phyloP scores from a whole-genome alignment of 1,284 basidiomycete species.

The Marasmius sp. region DNA sequence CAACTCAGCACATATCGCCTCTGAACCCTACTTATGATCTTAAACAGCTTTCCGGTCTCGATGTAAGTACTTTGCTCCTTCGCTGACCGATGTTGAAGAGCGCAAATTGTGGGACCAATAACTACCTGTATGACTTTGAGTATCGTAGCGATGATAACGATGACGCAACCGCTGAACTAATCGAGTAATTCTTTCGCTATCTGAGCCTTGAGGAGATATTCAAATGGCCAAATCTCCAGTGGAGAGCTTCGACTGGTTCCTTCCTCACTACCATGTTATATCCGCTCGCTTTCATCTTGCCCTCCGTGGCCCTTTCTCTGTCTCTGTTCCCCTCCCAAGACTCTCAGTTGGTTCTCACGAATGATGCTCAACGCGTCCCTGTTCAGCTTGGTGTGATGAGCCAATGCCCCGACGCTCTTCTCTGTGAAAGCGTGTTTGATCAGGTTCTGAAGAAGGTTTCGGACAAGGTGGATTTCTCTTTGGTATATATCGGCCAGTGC shows the following conservation, averaged over 20 bases:
- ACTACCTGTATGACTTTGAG: conserved; percentile 17
- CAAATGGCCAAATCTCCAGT: too few species aligned
- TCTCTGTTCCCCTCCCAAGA: neutral
- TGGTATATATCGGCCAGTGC: conserved; percentile 77
- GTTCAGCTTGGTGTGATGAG: conserved; percentile 62
- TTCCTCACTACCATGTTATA: neutral
- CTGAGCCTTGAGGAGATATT: too few species aligned
- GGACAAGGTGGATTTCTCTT: conserved; percentile 66
- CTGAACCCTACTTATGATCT: conserved; percentile 9
- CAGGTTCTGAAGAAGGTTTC: conserved; percentile 62
- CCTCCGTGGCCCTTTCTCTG: neutral
- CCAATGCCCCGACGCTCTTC: conserved; percentile 72
- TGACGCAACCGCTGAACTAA: neutral
- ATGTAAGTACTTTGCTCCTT: conserved; percentile 81
- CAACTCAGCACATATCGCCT: conserved; percentile 23
- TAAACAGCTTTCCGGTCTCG: conserved; percentile 74
- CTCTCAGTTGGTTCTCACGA: neutral
- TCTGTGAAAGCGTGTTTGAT: conserved; percentile 80
- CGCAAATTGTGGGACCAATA: conserved; percentile 70
- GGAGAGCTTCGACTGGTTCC: neutral
- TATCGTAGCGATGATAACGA: neutral
- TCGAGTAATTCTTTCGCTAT: neutral
- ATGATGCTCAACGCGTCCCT: neutral
- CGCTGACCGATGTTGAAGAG: conserved; percentile 58
- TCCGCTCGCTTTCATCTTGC: neutral